phyloP scores from a whole-genome alignment of 768 basidiomycete genomes.

The Calocybe indica region DNA sequence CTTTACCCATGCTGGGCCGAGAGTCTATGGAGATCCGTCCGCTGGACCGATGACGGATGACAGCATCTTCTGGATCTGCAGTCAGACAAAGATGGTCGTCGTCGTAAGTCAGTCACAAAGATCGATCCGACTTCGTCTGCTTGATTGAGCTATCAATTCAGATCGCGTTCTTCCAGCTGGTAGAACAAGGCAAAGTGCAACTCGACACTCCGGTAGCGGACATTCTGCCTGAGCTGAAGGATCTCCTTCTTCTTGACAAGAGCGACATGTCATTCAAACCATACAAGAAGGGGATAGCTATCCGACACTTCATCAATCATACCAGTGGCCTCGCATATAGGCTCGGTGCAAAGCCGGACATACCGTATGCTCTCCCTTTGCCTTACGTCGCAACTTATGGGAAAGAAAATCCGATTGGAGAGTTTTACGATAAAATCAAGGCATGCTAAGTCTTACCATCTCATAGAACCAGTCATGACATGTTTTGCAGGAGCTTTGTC shows the following conservation, averaged over 20 bases:
- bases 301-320: constrained; percentile 17
- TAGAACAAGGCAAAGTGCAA: constrained; percentile 24
- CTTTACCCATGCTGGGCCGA: constrained; percentile 17
- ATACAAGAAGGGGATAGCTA: constrained; percentile 11
- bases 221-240: constrained; percentile 23
- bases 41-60: constrained; percentile 17
- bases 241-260: constrained; percentile 12
- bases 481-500: constrained; percentile 13
- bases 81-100: constrained; percentile 27
- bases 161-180: constrained; percentile 27
- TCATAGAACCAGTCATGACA: background rate
- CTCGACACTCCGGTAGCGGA: constrained; percentile 21
- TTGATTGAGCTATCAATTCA: constrained; percentile 1
- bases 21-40: constrained; percentile 18
- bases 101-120: constrained; percentile 15
- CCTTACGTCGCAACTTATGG: constrained; percentile 6
- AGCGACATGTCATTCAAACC: background rate
- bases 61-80: constrained; percentile 31
- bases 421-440: constrained; percentile 11
- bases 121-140: background rate
- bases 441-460: constrained; percentile 1
- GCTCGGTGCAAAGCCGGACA: constrained; percentile 1
- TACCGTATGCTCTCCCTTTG: constrained; percentile 2
- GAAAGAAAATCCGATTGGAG: constrained; percentile 11
- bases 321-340: constrained; percentile 18